Percentiles rank a stretch among this genome's conserved stretches.
phyloP scores from a whole-genome alignment of 352 stramenopile genomes.

The Phytophthora pluvialis region DNA sequence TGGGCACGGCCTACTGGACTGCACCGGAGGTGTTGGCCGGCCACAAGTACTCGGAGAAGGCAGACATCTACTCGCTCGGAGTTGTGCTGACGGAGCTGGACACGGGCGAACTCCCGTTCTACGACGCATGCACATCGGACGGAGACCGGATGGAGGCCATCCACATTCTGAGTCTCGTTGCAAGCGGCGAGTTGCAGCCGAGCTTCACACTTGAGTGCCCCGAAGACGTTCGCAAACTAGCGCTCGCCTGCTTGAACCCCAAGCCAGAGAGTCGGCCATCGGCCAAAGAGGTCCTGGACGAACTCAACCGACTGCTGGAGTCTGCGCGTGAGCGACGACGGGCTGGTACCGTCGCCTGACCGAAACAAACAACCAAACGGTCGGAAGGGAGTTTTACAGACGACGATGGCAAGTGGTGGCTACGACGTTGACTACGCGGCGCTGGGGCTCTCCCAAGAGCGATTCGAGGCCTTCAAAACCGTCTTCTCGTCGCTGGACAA shows the following conservation, averaged over 20 bases:
- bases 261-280: slow-evolving; percentile 38
- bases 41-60: slow-evolving; percentile 20
- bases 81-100: slow-evolving; percentile 19
- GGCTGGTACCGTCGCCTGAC: too few species aligned
- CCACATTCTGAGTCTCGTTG: slow-evolving; percentile 16
- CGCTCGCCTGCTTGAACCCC: slow-evolving; percentile 11
- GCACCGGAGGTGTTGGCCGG: slow-evolving; percentile 16
- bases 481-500: slow-evolving; percentile 62
- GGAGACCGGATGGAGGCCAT: slow-evolving; percentile 20
- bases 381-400: slow-evolving; percentile 15
- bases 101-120: slow-evolving; percentile 22
- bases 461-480: slow-evolving; percentile 67
- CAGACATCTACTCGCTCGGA: slow-evolving; percentile 23
- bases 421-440: slow-evolving; percentile 62
- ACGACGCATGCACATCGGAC: slow-evolving; percentile 19
- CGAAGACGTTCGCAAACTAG: slow-evolving; percentile 12
- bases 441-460: slow-evolving; percentile 51
- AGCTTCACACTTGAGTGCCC: slow-evolving; percentile 20
- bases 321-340: too few species aligned
- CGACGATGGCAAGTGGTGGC: slow-evolving; percentile 24
- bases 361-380: too few species aligned
- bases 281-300: slow-evolving; percentile 34
- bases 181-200: slow-evolving; percentile 11
- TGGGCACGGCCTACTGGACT: slow-evolving; percentile 19
- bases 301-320: slow-evolving; percentile 29